Percentiles rank a stretch among this genome's conserved stretches.
Evolutionary conservation across 257 asterid species (phyloP).

Genomic region (Nicotiana obtusifolia): DNA sequence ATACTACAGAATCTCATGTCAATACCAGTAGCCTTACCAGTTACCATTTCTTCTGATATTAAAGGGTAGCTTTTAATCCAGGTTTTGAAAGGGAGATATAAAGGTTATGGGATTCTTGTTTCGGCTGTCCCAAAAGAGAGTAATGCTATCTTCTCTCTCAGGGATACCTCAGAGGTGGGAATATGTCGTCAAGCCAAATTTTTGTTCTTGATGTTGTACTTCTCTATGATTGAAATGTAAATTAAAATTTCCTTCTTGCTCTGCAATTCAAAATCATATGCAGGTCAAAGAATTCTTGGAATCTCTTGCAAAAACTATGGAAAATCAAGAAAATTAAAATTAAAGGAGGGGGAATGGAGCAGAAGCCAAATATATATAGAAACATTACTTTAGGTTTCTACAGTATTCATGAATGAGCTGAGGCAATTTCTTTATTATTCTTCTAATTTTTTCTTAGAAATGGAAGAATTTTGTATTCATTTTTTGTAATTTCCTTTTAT

Average conservation of each 20-base stretch:
- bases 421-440: neutral
- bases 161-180: slow-evolving; percentile 75
- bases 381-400: neutral
- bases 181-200: neutral
- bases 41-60: neutral
- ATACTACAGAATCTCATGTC: neutral
- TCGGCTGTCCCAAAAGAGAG: slow-evolving; percentile 71
- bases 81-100: slow-evolving; percentile 52
- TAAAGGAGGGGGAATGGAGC: neutral
- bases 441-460: neutral
- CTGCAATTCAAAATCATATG: neutral
- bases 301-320: slow-evolving; percentile 45
- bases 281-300: slow-evolving; percentile 67
- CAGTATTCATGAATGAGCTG: neutral
- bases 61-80: slow-evolving; percentile 1
- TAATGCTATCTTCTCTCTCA: slow-evolving; percentile 75
- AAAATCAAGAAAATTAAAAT: slow-evolving; percentile 15
- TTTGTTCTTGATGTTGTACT: neutral
- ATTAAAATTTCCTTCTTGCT: too few species aligned
- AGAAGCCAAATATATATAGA: neutral
- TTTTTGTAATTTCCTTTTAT: neutral
- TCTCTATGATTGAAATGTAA: too few species aligned
- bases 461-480: neutral
- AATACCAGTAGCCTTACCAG: neutral
- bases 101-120: slow-evolving; percentile 82